A percentile compares a stretch with the other conserved stretches of the same genome.
These are phyloP conservation scores for Candida ficus DNA, from an alignment of 805 yeast genomes.

Conservation along the genomic window DNA sequence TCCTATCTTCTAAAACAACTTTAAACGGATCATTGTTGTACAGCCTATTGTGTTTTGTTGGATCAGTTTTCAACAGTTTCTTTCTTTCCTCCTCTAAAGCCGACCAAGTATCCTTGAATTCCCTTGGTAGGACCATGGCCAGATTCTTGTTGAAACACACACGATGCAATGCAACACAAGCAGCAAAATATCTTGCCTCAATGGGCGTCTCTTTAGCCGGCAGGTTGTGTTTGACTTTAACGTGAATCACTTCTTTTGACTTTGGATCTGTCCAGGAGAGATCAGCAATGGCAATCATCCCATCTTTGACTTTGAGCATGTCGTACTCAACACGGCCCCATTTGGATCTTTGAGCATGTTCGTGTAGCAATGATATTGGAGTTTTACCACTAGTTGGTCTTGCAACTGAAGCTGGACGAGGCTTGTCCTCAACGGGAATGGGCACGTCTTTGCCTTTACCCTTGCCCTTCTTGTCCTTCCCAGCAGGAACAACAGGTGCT, in stretches of 20 bases:
- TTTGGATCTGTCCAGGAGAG: conserved; percentile 77
- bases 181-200: conserved; percentile 87
- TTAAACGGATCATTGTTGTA: conserved; percentile 77
- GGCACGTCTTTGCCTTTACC: neutral
- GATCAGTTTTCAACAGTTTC: conserved; percentile 39
- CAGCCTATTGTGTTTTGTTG: conserved; percentile 40
- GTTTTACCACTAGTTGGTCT: conserved; percentile 58
- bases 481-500: neutral
- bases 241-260: conserved; percentile 58
- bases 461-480: neutral
- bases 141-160: conserved; percentile 76
- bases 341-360: conserved; percentile 78
- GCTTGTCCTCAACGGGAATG: conserved; percentile 4
- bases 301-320: conserved; percentile 49
- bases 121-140: conserved; percentile 81
- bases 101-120: conserved; percentile 76
- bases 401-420: conserved; percentile 11
- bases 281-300: conserved; percentile 60
- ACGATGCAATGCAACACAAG: conserved; percentile 81
- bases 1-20: conserved; percentile 54
- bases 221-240: conserved; percentile 48
- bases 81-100: conserved; percentile 60
- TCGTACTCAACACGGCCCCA: conserved; percentile 87
- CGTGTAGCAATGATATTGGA: conserved; percentile 82
- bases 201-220: conserved; percentile 72